Percentiles rank a stretch among this genome's conserved stretches.
Conservation (phyloP, 148 eudicot genomes). For the Nepenthes gracilis region DNA sequence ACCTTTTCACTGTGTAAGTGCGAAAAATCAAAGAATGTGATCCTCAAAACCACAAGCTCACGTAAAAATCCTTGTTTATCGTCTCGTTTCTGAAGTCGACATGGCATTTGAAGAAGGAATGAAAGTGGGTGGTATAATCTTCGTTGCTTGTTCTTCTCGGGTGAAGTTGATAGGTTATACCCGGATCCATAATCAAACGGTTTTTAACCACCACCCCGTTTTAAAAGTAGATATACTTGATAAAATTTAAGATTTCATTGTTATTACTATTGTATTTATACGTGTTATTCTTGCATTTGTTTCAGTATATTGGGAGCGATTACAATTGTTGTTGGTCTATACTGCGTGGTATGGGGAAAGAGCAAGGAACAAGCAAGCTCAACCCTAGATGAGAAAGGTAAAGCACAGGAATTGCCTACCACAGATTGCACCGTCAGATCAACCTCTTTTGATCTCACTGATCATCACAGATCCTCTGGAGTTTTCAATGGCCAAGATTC, state of each 20-base stretch:
- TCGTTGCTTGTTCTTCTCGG: too few relatives aligned
- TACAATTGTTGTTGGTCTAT: conserved; percentile 45
- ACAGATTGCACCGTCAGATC: neutral
- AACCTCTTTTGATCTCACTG: neutral
- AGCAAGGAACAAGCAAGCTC: conserved; percentile 38
- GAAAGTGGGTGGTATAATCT: too few relatives aligned
- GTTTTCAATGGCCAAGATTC: neutral
- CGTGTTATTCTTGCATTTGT: neutral
- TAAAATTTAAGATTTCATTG: neutral
- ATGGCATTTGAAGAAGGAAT: too few relatives aligned
- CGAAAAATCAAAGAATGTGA: too few relatives aligned
- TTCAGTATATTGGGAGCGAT: conserved; percentile 62
- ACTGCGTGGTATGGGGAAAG: conserved; percentile 79
- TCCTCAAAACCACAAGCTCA: too few relatives aligned
- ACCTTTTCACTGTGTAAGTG: too few relatives aligned
- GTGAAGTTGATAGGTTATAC: too few relatives aligned
- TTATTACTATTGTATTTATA: neutral
- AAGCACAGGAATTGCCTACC: neutral
- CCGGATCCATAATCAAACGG: too few relatives aligned
- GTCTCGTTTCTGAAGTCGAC: too few relatives aligned
- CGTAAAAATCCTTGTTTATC: too few relatives aligned
- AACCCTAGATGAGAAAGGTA: neutral
- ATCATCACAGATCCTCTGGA: neutral
- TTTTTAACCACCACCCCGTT: too few relatives aligned
- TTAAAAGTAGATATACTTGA: neutral